These are phyloP conservation scores for Vitis labrusca DNA, from an alignment of 164 flowering plant species.

Conservation along the genomic window DNA sequence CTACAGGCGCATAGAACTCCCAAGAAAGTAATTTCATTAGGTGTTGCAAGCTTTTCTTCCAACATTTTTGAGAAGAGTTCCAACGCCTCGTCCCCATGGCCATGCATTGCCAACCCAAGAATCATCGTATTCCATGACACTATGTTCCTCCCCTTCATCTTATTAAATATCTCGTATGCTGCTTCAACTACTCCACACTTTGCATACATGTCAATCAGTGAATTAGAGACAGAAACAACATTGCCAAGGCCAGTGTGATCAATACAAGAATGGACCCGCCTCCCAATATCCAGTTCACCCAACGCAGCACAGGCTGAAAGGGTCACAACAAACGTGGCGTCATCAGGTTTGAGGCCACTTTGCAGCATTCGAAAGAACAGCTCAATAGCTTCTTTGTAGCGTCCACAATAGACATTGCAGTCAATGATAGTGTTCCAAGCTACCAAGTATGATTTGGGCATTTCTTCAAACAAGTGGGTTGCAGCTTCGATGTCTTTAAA, in stretches of 20 bases:
- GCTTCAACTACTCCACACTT: conserved; percentile 52
- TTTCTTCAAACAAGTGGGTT: conserved; percentile 48
- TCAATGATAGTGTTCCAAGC: conserved; percentile 62
- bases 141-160: conserved; percentile 32
- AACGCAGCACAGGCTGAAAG: conserved; percentile 46
- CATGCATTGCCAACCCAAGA: conserved; percentile 54
- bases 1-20: conserved; percentile 62
- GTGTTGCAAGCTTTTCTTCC: conserved; percentile 25
- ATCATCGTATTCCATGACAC: conserved; percentile 61
- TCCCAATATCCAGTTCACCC: conserved; percentile 51
- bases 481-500: conserved; percentile 35
- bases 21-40: conserved; percentile 58
- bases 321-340: conserved; percentile 45
- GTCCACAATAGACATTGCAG: conserved; percentile 35
- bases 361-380: conserved; percentile 38
- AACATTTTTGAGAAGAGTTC: conserved; percentile 42
- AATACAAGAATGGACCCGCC: conserved; percentile 41
- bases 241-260: conserved; percentile 8
- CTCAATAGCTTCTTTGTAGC: conserved; percentile 37
- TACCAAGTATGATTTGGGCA: conserved; percentile 39
- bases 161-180: conserved; percentile 31
- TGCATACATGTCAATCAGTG: conserved; percentile 53
- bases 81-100: conserved; percentile 52
- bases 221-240: conserved; percentile 29
- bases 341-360: conserved; percentile 36